These are phyloP conservation scores for Boechera divaricarpa DNA, from an alignment of 345 rosid species.

Conservation along the genomic window DNA sequence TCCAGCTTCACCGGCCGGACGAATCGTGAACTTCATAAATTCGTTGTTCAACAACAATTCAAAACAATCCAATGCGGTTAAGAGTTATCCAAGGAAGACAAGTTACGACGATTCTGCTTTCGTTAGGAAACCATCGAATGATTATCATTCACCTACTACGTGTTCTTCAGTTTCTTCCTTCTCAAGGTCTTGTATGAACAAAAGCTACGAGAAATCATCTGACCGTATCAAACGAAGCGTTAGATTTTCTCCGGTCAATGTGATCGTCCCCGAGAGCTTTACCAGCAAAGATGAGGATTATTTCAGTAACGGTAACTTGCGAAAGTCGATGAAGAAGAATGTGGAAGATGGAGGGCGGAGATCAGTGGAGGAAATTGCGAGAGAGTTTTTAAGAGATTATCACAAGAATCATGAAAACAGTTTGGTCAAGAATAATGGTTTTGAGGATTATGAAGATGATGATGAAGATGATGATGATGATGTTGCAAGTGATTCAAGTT, in stretches of 20 bases:
- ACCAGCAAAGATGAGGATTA: constrained; percentile 46
- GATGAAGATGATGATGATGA: constrained; percentile 57
- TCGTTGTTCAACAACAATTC: constrained; percentile 62
- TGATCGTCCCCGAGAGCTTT: constrained; percentile 48
- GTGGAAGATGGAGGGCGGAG: constrained; percentile 46
- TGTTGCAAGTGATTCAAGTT: constrained; percentile 52
- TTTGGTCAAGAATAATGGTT: constrained; percentile 24
- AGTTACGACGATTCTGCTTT: constrained; percentile 40
- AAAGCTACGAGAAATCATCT: constrained; percentile 59
- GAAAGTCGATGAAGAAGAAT: constrained; percentile 52
- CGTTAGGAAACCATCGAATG: constrained; percentile 30
- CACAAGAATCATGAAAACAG: constrained; percentile 51
- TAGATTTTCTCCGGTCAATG: constrained; percentile 70
- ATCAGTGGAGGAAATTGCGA: constrained; percentile 70
- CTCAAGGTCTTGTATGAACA: constrained; percentile 83
- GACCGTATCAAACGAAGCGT: constrained; percentile 70
- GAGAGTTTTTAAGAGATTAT: constrained; percentile 68
- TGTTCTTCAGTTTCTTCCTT: constrained; percentile 89
- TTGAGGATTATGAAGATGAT: constrained; percentile 39
- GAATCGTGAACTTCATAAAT: constrained; percentile 72
- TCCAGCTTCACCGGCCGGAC: constrained; percentile 84
- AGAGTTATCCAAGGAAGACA: constrained; percentile 45
- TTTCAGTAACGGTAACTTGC: constrained; percentile 26
- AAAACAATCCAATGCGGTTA: constrained; percentile 49
- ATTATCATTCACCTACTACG: constrained; percentile 59